Evolutionary conservation across 306 rosid species (phyloP).

Genomic region (barrel medic (Medicago truncatula)): DNA sequence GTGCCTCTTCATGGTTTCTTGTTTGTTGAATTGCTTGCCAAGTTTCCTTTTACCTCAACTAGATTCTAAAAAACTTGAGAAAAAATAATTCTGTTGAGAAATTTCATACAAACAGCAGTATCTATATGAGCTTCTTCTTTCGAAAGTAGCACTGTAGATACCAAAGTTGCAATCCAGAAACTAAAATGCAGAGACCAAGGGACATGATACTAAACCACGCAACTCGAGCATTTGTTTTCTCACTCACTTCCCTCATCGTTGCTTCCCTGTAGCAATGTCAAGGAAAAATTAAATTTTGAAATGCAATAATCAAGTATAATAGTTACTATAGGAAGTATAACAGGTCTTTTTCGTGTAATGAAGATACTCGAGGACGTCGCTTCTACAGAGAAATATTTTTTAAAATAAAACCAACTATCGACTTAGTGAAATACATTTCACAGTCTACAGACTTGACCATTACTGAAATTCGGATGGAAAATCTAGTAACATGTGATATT

Average conservation of each 20-base stretch:
- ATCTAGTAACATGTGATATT: not conserved
- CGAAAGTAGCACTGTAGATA: conserved; percentile 47
- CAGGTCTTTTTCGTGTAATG: not conserved
- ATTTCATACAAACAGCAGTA: not conserved
- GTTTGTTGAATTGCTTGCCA: not conserved
- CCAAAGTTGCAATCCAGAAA: conserved; percentile 51
- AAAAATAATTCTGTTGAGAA: not conserved
- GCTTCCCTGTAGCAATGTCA: conserved; percentile 53
- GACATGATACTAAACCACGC: conserved; percentile 62
- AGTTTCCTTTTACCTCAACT: not conserved
- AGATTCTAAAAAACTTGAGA: not conserved
- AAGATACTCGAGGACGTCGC: not conserved
- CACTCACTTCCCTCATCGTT: conserved; percentile 57
- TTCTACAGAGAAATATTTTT: not conserved
- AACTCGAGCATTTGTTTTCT: conserved; percentile 54
- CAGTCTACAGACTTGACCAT: not conserved
- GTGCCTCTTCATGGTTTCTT: not conserved
- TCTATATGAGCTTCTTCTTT: conserved; percentile 74
- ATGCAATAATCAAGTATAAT: conserved; percentile 10
- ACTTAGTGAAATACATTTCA: not conserved
- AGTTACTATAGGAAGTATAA: not conserved
- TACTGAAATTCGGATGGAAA: not conserved
- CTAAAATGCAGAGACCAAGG: conserved; percentile 52
- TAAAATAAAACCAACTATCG: not conserved
- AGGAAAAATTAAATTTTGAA: conserved; percentile 14